Percentiles rank a stretch among this genome's conserved stretches.
These are phyloP conservation scores for Neoboletus brunneissimus DNA, from an alignment of 768 basidiomycete species.

Conservation along the genomic window DNA sequence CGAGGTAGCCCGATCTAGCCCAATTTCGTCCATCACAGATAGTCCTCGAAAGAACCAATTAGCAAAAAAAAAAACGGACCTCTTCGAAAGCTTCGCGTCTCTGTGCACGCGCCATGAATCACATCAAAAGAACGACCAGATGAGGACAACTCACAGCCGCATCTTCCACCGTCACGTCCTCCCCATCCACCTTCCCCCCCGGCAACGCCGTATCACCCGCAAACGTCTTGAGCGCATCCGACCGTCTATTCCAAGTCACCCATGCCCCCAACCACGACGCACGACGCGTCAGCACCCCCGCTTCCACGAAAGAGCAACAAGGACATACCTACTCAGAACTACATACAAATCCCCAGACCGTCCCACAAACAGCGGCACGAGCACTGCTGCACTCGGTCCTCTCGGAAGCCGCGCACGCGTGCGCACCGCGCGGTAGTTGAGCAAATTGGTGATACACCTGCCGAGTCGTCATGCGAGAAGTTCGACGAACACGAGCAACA, in stretches of 20 bases:
- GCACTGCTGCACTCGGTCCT: slow-evolving; percentile 66
- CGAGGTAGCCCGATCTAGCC: slow-evolving; percentile 79
- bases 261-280: too few relatives aligned
- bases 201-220: slow-evolving; percentile 89
- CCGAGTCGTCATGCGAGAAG: too few relatives aligned
- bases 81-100: slow-evolving; percentile 89
- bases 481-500: not conserved
- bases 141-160: slow-evolving; percentile 55
- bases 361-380: slow-evolving; percentile 84
- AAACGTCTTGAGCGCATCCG: slow-evolving; percentile 68
- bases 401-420: slow-evolving; percentile 47
- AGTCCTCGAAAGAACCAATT: not conserved
- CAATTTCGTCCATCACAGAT: not conserved
- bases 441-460: slow-evolving; percentile 29
- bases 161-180: slow-evolving; percentile 68
- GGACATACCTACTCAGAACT: slow-evolving; percentile 70
- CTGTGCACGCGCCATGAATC: slow-evolving; percentile 34
- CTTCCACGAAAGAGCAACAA: not conserved
- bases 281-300: not conserved
- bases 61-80: slow-evolving; percentile 39
- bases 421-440: slow-evolving; percentile 24
- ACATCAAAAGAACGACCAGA: not conserved
- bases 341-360: slow-evolving; percentile 83
- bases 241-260: slow-evolving; percentile 52
- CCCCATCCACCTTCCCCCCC: slow-evolving; percentile 75